A percentile compares a stretch with the other conserved stretches of the same genome.
Evolutionary conservation across 2,329 filamentous ascomycete genomes (phyloP).

Genomic region (Metarhizium album): DNA sequence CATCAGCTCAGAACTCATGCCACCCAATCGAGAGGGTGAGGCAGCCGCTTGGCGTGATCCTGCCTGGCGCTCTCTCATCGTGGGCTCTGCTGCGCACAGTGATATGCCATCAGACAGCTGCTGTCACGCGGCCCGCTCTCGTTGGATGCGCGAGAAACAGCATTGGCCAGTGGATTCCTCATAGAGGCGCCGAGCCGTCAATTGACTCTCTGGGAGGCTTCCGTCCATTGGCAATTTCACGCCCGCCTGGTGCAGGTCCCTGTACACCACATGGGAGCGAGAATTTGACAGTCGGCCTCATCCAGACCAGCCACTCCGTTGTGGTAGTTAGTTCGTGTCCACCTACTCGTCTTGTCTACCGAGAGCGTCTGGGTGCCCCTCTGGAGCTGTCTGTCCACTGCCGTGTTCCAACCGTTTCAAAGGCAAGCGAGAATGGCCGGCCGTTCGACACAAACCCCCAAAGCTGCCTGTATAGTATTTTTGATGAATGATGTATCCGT

Average conservation of each 20-base stretch:
- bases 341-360: neutral
- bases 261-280: neutral
- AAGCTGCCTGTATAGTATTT: neutral
- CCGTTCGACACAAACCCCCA: neutral
- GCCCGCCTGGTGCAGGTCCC: neutral
- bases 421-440: neutral
- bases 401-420: neutral
- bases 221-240: neutral
- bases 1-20: neutral
- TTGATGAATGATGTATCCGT: neutral
- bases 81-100: neutral
- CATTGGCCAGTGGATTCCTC: constrained; percentile 3
- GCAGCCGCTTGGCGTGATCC: neutral
- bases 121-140: constrained; percentile 2
- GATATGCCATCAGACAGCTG: neutral
- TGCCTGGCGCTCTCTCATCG: neutral
- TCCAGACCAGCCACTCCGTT: too few relatives aligned
- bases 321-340: neutral
- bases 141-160: neutral
- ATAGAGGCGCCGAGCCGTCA: neutral
- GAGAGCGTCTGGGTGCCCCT: neutral
- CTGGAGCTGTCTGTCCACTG: neutral
- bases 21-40: neutral
- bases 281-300: too few relatives aligned
- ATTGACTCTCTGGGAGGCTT: neutral